Evolutionary conservation across 352 stramenopile species (phyloP).

Genomic region (Phytophthora fragariae): DNA sequence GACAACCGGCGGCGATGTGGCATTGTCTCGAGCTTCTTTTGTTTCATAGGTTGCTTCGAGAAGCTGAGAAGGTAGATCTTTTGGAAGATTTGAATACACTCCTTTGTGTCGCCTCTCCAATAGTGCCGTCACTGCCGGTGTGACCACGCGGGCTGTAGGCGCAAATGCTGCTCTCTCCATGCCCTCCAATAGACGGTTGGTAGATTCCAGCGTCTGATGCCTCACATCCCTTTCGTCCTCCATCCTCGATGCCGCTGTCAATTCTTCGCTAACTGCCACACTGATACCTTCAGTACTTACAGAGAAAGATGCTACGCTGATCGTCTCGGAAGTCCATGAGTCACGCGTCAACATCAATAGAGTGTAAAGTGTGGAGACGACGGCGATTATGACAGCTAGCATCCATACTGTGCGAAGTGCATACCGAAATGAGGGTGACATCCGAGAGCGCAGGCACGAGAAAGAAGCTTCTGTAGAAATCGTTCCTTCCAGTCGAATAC

Average conservation of each 20-base stretch:
- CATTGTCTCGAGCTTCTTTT: not conserved
- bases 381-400: conserved; percentile 16
- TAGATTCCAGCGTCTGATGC: conserved; percentile 7
- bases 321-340: conserved; percentile 10
- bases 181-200: conserved; percentile 17
- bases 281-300: not conserved
- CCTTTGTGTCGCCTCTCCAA: conserved; percentile 36
- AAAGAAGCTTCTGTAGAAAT: conserved; percentile 40
- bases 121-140: conserved; percentile 28
- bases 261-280: not conserved
- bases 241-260: not conserved
- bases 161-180: conserved; percentile 35
- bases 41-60: not conserved
- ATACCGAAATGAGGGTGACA: conserved; percentile 10
- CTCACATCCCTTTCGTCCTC: not conserved
- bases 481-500: conserved; percentile 36
- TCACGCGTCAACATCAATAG: conserved; percentile 18
- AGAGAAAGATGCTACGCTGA: not conserved
- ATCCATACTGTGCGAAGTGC: conserved; percentile 28
- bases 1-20: not conserved
- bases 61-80: not conserved
- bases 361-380: conserved; percentile 16
- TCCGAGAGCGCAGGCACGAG: conserved; percentile 37
- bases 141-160: conserved; percentile 25
- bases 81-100: conserved; percentile 7